Evolutionary conservation across 192 early-diverging fungal species (phyloP).

Genomic region (Gryganskiella cystojenkinii): DNA sequence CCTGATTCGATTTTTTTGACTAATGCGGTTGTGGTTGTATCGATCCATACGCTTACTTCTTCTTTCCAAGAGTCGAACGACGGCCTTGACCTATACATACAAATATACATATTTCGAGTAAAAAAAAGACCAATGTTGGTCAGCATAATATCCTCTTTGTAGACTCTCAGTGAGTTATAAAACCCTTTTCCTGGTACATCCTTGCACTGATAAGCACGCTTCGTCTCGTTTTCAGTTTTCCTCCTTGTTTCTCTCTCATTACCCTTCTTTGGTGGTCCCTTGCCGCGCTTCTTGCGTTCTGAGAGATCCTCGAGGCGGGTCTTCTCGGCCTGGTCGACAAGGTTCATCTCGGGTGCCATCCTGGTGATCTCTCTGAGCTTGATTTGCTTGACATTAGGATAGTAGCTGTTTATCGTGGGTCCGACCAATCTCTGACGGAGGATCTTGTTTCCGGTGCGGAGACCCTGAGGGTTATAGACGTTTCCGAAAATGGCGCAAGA

Average conservation of each 20-base stretch:
- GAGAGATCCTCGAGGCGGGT: slow-evolving; percentile 74
- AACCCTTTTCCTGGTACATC: background rate
- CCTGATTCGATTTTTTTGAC: too few species aligned
- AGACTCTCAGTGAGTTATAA: too few species aligned
- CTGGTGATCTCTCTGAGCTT: slow-evolving; percentile 62
- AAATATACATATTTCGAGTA: slow-evolving; percentile 1
- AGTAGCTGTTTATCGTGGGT: slow-evolving; percentile 71
- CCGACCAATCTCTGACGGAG: slow-evolving; percentile 75
- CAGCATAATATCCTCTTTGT: background rate
- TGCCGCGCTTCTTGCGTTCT: slow-evolving; percentile 75
- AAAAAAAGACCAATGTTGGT: background rate
- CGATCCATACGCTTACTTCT: slow-evolving; percentile 51
- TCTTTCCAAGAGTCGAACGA: slow-evolving; percentile 64
- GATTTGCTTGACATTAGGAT: slow-evolving; percentile 67
- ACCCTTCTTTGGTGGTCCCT: slow-evolving; percentile 84
- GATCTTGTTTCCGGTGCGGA: slow-evolving; percentile 79
- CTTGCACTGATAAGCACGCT: background rate
- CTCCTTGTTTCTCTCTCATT: too few species aligned
- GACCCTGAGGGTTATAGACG: slow-evolving; percentile 74
- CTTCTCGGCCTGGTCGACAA: slow-evolving; percentile 71
- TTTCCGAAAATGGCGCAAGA: slow-evolving; percentile 74
- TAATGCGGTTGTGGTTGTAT: background rate
- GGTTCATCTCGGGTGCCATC: slow-evolving; percentile 60
- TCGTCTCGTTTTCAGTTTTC: too few species aligned
- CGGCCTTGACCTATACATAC: slow-evolving; percentile 62